Evolutionary conservation across 2,329 filamentous ascomycete species (phyloP).

Genomic region (Knoxdaviesia capensis): DNA sequence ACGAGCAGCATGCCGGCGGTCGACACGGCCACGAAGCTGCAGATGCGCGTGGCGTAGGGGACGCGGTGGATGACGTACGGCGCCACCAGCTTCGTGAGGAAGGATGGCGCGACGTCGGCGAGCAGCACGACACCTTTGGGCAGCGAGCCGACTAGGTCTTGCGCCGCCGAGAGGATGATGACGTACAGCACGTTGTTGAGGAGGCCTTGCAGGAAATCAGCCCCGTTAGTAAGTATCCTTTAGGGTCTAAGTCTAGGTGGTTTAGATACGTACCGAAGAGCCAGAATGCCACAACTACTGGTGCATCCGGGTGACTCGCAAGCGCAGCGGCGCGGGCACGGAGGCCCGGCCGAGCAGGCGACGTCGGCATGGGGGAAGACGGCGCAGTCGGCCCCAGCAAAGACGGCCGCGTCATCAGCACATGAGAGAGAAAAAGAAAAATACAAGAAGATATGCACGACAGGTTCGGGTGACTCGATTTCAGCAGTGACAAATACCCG

Average conservation of each 20-base stretch:
- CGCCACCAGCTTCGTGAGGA: slow-evolving; percentile 68
- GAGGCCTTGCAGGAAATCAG: slow-evolving; percentile 11
- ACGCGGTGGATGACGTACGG: slow-evolving; percentile 88
- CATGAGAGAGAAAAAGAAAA: too few relatives aligned
- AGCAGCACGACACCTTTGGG: slow-evolving; percentile 88
- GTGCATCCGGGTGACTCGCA: slow-evolving; percentile 46
- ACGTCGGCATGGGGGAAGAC: too few relatives aligned
- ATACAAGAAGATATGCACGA: too few relatives aligned
- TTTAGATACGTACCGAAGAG: slow-evolving; percentile 48
- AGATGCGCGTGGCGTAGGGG: slow-evolving; percentile 57
- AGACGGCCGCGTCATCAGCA: too few relatives aligned
- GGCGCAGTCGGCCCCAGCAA: too few relatives aligned
- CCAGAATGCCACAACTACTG: slow-evolving; percentile 74
- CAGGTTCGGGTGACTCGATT: too few relatives aligned
- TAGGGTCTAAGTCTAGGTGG: background rate
- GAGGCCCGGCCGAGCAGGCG: slow-evolving; percentile 1
- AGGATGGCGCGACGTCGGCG: slow-evolving; percentile 78
- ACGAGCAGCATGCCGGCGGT: slow-evolving; percentile 77
- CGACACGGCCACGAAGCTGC: slow-evolving; percentile 56
- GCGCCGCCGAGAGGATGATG: slow-evolving; percentile 82
- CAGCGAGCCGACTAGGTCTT: slow-evolving; percentile 82
- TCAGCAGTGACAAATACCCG: too few relatives aligned
- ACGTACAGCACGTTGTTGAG: slow-evolving; percentile 98
- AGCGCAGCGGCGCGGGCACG: slow-evolving; percentile 40
- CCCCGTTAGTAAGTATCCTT: background rate